Evolutionary conservation across 192 early-diverging fungal species (phyloP).

Genomic region (Piromyces sp.): DNA sequence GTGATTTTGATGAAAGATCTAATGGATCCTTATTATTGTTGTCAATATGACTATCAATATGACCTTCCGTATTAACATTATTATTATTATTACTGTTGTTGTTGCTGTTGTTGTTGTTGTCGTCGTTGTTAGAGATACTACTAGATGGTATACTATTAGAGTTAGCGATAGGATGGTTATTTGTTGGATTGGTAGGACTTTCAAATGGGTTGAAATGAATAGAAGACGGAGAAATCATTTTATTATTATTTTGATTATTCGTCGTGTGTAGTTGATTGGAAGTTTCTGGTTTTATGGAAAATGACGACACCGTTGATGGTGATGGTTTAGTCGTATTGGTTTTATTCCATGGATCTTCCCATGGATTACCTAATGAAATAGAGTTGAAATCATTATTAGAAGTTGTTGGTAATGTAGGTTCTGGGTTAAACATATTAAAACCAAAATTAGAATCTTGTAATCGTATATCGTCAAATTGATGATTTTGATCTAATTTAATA

Average conservation of each 20-base stretch:
- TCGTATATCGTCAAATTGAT: background rate
- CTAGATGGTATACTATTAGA: no score
- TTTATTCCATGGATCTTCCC: background rate
- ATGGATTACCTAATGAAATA: background rate
- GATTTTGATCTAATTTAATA: background rate
- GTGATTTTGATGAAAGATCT: no score
- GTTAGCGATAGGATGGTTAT: background rate
- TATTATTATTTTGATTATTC: background rate
- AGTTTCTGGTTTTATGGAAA: background rate
- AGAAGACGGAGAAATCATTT: background rate
- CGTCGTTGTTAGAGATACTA: no score
- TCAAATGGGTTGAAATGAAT: background rate
- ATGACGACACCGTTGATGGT: background rate
- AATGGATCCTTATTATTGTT: no score
- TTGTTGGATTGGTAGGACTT: background rate
- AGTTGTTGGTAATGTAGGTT: background rate
- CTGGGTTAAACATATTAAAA: background rate
- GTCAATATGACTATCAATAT: no score
- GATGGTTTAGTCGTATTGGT: background rate
- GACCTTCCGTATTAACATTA: no score
- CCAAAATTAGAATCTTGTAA: background rate
- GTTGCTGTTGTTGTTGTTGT: no score
- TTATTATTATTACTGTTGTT: background rate
- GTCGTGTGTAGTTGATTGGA: background rate
- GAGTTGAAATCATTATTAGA: background rate